A percentile compares a stretch with the other conserved stretches of the same genome.
These are phyloP conservation scores for Candida anutae DNA, from an alignment of 1,139 yeast species.

Conservation along the genomic window DNA sequence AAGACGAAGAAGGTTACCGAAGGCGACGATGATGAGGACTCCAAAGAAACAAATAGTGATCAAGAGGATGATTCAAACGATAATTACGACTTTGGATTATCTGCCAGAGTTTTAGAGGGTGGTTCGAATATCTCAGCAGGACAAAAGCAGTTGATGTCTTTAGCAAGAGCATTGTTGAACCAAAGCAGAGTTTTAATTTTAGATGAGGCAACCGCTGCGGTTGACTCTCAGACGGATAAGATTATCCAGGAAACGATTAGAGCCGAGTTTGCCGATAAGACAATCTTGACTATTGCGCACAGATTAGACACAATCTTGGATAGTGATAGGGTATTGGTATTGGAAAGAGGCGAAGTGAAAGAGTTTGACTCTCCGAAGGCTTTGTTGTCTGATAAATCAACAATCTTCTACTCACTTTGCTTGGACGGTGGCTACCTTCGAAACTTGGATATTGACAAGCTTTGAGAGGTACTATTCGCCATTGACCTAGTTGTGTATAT, in stretches of 20 bases:
- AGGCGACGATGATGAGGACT: conserved; percentile 12
- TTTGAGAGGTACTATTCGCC: too few species aligned
- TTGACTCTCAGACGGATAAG: conserved; percentile 19
- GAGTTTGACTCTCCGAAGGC: conserved; percentile 17
- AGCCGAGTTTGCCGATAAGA: conserved; percentile 15
- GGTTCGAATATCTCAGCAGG: conserved; percentile 16
- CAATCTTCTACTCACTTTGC: conserved; percentile 15
- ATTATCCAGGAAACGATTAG: conserved; percentile 19
- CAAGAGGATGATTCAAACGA: too few species aligned
- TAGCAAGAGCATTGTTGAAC: conserved; percentile 15
- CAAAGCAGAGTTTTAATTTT: conserved; percentile 14
- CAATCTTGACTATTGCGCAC: conserved; percentile 20
- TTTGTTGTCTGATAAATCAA: conserved; percentile 10
- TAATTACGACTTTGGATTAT: conserved; percentile 8
- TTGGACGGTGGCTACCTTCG: conserved; percentile 17
- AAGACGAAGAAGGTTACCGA: conserved; percentile 17
- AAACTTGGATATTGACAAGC: conserved; percentile 4
- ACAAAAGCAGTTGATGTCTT: conserved; percentile 15
- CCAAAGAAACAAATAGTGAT: conserved; percentile 9
- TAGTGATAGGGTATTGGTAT: conserved; percentile 17
- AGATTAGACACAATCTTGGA: conserved; percentile 20
- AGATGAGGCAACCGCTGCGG: conserved; percentile 22
- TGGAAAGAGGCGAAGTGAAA: conserved; percentile 16
- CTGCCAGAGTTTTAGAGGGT: conserved; percentile 13
- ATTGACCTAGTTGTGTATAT: too few species aligned